phyloP scores from a whole-genome alignment of 2,329 filamentous ascomycete genomes.

The Fusarium buharicum region DNA sequence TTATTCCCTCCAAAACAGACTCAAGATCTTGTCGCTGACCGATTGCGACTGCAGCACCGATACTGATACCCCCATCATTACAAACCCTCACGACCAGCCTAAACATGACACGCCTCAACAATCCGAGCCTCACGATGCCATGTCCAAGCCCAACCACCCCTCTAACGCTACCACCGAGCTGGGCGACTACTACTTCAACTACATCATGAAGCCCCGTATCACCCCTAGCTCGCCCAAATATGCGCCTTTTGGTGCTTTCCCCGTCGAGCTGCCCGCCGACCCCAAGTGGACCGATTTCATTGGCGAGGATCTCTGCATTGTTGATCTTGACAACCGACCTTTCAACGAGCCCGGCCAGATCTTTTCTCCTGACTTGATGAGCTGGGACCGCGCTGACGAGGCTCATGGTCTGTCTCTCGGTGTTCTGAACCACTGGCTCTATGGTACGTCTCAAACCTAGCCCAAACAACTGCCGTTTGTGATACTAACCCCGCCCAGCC shows the following conservation, averaged over 20 bases:
- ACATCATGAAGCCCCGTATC: constrained; percentile 47
- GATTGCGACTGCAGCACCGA: constrained; percentile 30
- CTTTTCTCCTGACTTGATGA: constrained; percentile 50
- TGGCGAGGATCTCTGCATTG: constrained; percentile 56
- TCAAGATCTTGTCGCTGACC: constrained; percentile 17
- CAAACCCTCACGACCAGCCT: constrained; percentile 2
- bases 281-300: constrained; percentile 49
- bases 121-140: constrained; percentile 25
- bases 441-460: constrained; percentile 44
- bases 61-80: constrained; percentile 37
- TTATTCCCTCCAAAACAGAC: background rate
- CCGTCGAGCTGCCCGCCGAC: constrained; percentile 46
- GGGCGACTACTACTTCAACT: constrained; percentile 49
- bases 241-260: constrained; percentile 48
- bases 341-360: constrained; percentile 52
- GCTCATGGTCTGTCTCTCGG: constrained; percentile 54
- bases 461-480: background rate
- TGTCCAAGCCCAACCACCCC: constrained; percentile 27
- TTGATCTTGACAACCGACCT: constrained; percentile 57
- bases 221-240: constrained; percentile 44
- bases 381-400: constrained; percentile 49
- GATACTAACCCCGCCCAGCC: constrained; percentile 47
- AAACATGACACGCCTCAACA: constrained; percentile 14
- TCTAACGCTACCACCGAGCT: constrained; percentile 41
- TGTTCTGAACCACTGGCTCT: constrained; percentile 58